Evolutionary conservation across 345 rosid genomes (phyloP).

Genomic region (Sisymbrium irio): DNA sequence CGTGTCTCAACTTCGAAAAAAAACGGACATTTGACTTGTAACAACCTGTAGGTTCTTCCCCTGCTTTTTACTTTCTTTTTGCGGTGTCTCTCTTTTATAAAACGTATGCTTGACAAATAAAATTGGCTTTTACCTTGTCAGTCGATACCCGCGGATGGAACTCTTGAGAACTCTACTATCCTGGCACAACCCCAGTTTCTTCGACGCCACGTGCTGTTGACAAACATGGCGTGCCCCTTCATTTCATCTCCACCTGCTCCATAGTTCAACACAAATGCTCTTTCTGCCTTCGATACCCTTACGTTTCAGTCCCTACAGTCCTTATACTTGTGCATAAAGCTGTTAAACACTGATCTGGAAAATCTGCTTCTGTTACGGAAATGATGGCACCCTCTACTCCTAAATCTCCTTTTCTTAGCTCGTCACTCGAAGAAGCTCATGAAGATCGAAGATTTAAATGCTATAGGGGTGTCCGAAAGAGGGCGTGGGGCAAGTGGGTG

Average conservation of each 20-base stretch:
- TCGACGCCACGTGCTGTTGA: conserved; percentile 36
- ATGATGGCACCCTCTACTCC: conserved; percentile 26
- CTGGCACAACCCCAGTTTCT: conserved; percentile 32
- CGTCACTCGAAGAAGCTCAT: conserved; percentile 27
- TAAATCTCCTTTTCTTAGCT: conserved; percentile 22
- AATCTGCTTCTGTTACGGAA: conserved; percentile 15
- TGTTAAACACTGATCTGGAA: conserved; percentile 1
- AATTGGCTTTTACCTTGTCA: conserved; percentile 27
- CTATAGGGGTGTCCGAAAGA: conserved; percentile 43
- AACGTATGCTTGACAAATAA: conserved; percentile 33
- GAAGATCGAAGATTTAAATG: conserved; percentile 23
- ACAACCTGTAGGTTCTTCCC: conserved; percentile 19
- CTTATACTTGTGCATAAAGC: conserved; percentile 27
- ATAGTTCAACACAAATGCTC: conserved; percentile 8
- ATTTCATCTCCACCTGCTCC: conserved; percentile 38
- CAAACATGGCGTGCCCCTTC: conserved; percentile 31
- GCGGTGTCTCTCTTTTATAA: conserved; percentile 19
- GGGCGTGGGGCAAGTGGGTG: conserved; percentile 50
- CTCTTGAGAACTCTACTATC: conserved; percentile 22
- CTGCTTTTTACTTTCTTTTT: conserved; percentile 13
- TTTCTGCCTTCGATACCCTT: conserved; percentile 8
- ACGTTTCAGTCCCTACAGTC: conserved; percentile 1
- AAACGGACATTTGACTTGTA: conserved; percentile 24
- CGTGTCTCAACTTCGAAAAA: conserved; percentile 25
- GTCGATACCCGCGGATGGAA: conserved; percentile 27